These are phyloP conservation scores for Eremochloa ophiuroides DNA, from an alignment of 176 grass and related monocot genomes.

Conservation along the genomic window DNA sequence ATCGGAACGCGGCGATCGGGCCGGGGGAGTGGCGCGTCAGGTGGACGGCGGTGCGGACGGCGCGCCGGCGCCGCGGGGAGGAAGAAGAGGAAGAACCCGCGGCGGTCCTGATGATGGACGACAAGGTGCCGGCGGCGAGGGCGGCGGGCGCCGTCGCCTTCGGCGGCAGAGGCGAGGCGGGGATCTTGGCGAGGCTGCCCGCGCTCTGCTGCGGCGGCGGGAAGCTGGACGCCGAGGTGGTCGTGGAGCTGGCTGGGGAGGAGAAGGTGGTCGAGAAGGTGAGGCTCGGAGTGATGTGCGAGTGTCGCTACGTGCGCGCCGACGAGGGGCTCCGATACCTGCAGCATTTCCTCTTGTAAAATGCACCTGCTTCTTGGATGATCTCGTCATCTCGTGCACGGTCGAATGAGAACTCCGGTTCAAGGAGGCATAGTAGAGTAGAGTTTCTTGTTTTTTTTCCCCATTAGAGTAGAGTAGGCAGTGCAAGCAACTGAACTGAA, in stretches of 20 bases:
- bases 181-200: constrained; percentile 46
- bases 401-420: neutral
- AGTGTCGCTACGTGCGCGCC: constrained; percentile 53
- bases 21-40: constrained; percentile 24
- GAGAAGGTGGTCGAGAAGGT: constrained; percentile 46
- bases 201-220: constrained; percentile 26
- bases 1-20: constrained; percentile 10
- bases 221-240: constrained; percentile 43
- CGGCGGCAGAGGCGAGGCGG: constrained; percentile 25
- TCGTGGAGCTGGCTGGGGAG: constrained; percentile 35
- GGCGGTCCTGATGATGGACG: constrained; percentile 62
- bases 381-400: neutral
- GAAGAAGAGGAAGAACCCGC: neutral
- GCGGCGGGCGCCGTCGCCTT: neutral
- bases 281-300: constrained; percentile 57
- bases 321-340: constrained; percentile 64
- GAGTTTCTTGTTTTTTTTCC: no score
- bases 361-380: neutral
- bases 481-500: no score
- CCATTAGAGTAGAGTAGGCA: no score
- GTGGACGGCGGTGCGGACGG: constrained; percentile 58
- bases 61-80: neutral
- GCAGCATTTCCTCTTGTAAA: constrained; percentile 55
- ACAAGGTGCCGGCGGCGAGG: constrained; percentile 34
- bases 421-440: neutral